These are phyloP conservation scores for Penicillium nucicola DNA, from an alignment of 495 filamentous ascomycete species.

Conservation along the genomic window DNA sequence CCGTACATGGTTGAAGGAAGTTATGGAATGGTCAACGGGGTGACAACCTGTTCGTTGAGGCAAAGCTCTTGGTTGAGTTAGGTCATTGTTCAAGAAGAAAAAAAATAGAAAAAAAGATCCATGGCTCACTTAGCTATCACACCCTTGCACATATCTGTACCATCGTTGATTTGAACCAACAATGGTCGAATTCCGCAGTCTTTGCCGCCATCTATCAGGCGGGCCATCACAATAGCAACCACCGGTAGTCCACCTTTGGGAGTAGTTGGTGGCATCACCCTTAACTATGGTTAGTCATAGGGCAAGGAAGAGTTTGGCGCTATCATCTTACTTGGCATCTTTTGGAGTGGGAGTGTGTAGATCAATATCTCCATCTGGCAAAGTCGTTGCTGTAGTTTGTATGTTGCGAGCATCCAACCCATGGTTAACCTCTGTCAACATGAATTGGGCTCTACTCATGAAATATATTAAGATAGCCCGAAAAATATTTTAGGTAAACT, in stretches of 20 bases:
- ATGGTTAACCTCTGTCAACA: conserved; percentile 38
- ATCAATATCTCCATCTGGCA: conserved; percentile 27
- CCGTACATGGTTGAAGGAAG: too few species aligned
- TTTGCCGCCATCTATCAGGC: conserved; percentile 24
- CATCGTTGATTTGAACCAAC: conserved; percentile 27
- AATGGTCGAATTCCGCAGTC: conserved; percentile 34
- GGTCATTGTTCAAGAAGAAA: too few species aligned
- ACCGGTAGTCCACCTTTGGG: conserved; percentile 21
- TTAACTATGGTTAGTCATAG: conserved; percentile 2
- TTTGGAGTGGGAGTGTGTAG: conserved; percentile 22
- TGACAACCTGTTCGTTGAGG: too few species aligned
- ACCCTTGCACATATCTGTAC: conserved; percentile 27
- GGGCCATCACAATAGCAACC: conserved; percentile 33
- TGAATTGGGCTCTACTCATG: conserved; percentile 24
- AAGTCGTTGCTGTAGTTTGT: conserved; percentile 33
- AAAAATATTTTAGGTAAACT: background rate
- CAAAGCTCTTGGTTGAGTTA: too few species aligned
- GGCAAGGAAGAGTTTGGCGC: background rate
- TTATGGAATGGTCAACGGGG: too few species aligned
- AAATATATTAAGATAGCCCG: background rate
- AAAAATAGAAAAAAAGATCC: too few species aligned
- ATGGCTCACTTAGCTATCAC: conserved; percentile 24
- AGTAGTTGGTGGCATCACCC: conserved; percentile 34
- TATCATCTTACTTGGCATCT: background rate
- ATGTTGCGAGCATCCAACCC: conserved; percentile 35